phyloP scores from a whole-genome alignment of 257 asterid genomes.

The Solanum bukasovii region DNA sequence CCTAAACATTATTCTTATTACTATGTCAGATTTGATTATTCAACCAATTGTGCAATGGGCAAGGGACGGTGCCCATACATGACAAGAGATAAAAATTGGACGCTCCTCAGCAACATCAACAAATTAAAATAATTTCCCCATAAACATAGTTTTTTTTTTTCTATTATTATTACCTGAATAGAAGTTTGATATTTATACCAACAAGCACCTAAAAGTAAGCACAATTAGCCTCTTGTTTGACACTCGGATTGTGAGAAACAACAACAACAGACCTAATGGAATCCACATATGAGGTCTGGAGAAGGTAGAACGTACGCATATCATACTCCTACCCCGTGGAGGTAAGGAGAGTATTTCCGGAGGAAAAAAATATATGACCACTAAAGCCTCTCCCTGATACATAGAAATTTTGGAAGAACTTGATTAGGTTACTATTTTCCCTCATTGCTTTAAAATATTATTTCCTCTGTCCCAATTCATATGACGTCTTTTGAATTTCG shows the following conservation, averaged over 20 bases:
- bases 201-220: not conserved
- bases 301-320: not conserved
- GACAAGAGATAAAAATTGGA: not conserved
- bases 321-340: not conserved
- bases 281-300: not conserved
- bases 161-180: not conserved
- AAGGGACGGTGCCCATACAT: slow-evolving; percentile 14
- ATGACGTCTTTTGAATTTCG: too few species aligned
- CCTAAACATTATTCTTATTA: not conserved
- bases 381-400: not conserved
- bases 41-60: not conserved
- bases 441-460: not conserved
- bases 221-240: not conserved
- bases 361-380: not conserved
- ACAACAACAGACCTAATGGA: not conserved
- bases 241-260: not conserved
- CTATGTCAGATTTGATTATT: not conserved
- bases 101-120: not conserved
- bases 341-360: not conserved
- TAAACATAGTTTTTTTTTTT: not conserved
- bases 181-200: not conserved
- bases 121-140: not conserved
- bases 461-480: too few species aligned
- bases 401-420: not conserved
- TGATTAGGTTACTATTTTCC: not conserved